Conservation (phyloP, 805 yeast genomes). For the Blastobotrys americana region DNA sequence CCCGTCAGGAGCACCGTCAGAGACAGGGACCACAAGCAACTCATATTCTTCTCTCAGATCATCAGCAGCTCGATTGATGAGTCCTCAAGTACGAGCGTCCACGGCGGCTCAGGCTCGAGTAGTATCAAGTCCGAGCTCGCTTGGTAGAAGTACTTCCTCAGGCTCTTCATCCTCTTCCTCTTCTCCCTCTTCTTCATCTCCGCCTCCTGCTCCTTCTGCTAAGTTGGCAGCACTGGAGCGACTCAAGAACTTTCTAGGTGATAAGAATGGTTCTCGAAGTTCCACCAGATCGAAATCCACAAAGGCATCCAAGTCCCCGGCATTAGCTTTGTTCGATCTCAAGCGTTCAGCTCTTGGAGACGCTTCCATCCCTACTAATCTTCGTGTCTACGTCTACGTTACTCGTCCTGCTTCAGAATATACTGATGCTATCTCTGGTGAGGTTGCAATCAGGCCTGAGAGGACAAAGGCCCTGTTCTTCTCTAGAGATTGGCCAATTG, state of each 20-base stretch:
- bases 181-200: neutral
- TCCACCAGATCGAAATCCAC: neutral
- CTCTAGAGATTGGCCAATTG: constrained; percentile 16
- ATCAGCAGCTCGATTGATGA: neutral
- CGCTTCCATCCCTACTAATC: constrained; percentile 24
- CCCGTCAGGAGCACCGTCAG: constrained; percentile 9
- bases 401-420: constrained; percentile 19
- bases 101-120: constrained; percentile 1
- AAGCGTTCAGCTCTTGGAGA: constrained; percentile 35
- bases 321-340: constrained; percentile 17
- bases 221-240: neutral
- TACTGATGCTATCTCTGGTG: constrained; percentile 18
- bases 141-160: neutral
- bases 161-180: neutral
- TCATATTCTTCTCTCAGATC: too few relatives aligned
- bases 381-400: constrained; percentile 31
- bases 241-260: neutral
- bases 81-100: neutral
- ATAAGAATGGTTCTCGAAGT: neutral
- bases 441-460: constrained; percentile 16
- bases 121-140: too few relatives aligned
- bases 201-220: neutral
- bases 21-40: constrained; percentile 1
- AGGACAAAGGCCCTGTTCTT: constrained; percentile 23
- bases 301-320: constrained; percentile 2